Percentiles rank a stretch among this genome's conserved stretches.
Conservation (phyloP, 176 grass and related monocot species). For the Cocos nucifera region DNA sequence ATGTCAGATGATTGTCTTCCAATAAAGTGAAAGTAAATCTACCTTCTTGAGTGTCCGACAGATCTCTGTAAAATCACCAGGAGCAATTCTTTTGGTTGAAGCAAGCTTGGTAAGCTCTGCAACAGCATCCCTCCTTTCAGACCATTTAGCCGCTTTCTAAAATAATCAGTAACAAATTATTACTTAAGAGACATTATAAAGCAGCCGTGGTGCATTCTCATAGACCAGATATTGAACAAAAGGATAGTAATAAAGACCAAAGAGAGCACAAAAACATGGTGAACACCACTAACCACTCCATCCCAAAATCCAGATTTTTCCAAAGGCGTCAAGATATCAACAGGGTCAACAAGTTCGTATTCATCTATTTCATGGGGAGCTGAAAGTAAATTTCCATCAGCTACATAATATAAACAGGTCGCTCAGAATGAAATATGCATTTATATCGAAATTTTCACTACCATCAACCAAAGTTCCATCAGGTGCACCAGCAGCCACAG, state of each 20-base stretch:
- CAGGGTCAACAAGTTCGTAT: slow-evolving; percentile 97
- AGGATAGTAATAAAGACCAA: slow-evolving; percentile 16
- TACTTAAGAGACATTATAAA: no score
- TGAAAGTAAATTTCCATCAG: slow-evolving; percentile 37
- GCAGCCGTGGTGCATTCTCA: no score
- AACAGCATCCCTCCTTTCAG: slow-evolving; percentile 98
- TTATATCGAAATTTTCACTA: slow-evolving; percentile 4
- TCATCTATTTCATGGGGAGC: slow-evolving; percentile 81
- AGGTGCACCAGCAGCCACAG: slow-evolving; percentile 27
- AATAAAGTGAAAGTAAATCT: background rate
- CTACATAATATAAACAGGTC: background rate
- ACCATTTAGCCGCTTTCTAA: slow-evolving; percentile 99
- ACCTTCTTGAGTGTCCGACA: slow-evolving; percentile 93
- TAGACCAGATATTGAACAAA: no score
- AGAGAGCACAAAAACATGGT: background rate
- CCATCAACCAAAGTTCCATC: slow-evolving; percentile 61
- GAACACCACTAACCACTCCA: slow-evolving; percentile 65
- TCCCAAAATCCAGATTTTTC: slow-evolving; percentile 99
- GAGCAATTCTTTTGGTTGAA: slow-evolving; percentile 85
- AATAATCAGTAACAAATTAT: slow-evolving; percentile 1
- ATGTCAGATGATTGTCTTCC: no score
- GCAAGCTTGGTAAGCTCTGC: slow-evolving; percentile 91
- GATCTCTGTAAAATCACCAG: slow-evolving; percentile 97
- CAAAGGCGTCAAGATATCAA: slow-evolving; percentile 89
- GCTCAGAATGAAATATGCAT: background rate